Evolutionary conservation across 306 rosid species (phyloP), one percentile per base, ranked within the genome.

Genomic region (Cucurbita pepo): DNA sequence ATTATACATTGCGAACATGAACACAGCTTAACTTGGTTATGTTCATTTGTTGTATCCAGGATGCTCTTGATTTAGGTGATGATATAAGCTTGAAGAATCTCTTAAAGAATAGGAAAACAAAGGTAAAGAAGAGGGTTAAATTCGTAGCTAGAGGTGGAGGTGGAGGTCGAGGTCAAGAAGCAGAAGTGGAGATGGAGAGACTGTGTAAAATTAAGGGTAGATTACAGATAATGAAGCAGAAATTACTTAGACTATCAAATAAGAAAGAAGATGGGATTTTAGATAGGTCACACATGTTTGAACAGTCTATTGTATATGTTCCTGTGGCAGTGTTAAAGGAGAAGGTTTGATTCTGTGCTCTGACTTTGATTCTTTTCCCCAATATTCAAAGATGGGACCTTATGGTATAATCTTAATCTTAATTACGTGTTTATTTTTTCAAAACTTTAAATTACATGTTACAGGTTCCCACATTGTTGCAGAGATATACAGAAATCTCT

Each of bases 1-100:
- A 21, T 14, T 59, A 34, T 34, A 14, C 12, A 51, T 18, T 40
- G 12, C 40, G 22, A 11, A 54, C 1, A 18, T 36, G 15, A 6
- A 63, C 30, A 36, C 16, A 19, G 19, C 25, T 61, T 47, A 54
- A 69, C 72, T 30, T 61, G 18, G 60, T 50, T 69, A 40, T 37
- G 51, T 50, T 44, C 25, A 13, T 22, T 55, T 40, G 37, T 72
- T 79, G 57, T 22, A 22, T 83, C 4, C 86, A 91, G 97, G 96
- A 86, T 40, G 76, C 50, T 1, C 15, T 44, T 77, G 95, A 85
- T 65, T 53, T 78, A 58, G 76, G 85, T 18, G 96, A 88, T 78
- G 89, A 88, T 74, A 88, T 85, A 76, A 85, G 82, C 84, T 81
- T 90, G 88, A 92, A 86, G 92, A 88, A 82, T 77, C 86, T 90